These are phyloP conservation scores for Cytospora paraplurivora DNA, from an alignment of 2,329 filamentous ascomycete species.

Conservation along the genomic window DNA sequence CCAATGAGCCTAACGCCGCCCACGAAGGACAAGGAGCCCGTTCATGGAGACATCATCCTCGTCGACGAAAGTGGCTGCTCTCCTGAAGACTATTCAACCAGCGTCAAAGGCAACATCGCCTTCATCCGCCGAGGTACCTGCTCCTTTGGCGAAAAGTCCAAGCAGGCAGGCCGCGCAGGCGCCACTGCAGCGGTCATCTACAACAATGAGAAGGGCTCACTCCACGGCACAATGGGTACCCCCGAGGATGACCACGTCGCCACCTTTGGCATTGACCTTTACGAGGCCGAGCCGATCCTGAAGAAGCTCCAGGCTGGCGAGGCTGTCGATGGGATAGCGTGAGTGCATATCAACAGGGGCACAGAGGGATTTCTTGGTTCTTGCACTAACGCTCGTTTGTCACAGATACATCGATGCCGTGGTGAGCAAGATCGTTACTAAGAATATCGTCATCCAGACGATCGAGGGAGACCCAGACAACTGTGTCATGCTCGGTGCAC, in stretches of 20 bases:
- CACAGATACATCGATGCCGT: constrained; percentile 56
- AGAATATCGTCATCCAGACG: constrained; percentile 66
- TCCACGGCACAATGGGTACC: constrained; percentile 69
- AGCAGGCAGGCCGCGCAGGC: constrained; percentile 66
- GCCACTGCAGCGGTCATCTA: constrained; percentile 73
- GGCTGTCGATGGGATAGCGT: constrained; percentile 53
- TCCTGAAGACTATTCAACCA: constrained; percentile 62
- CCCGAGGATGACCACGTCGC: constrained; percentile 63
- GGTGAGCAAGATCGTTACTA: constrained; percentile 55
- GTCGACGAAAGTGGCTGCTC: constrained; percentile 66
- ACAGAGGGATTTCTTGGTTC: background rate
- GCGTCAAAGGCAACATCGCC: constrained; percentile 65
- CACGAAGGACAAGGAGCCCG: constrained; percentile 60
- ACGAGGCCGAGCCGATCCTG: constrained; percentile 59
- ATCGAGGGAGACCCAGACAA: constrained; percentile 60
- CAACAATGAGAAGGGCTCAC: constrained; percentile 65
- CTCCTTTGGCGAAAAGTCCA: constrained; percentile 71
- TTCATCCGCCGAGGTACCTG: constrained; percentile 72
- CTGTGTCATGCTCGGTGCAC: constrained; percentile 66
- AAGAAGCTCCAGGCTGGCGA: constrained; percentile 55
- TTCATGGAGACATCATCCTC: constrained; percentile 61
- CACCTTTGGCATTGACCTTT: constrained; percentile 66
- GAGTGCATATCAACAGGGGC: background rate
- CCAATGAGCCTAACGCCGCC: constrained; percentile 70
- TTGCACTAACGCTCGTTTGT: background rate